Base-by-base conservation (phyloP, 1,284 basidiomycete species). In the Volvariella surrecta region DNA sequence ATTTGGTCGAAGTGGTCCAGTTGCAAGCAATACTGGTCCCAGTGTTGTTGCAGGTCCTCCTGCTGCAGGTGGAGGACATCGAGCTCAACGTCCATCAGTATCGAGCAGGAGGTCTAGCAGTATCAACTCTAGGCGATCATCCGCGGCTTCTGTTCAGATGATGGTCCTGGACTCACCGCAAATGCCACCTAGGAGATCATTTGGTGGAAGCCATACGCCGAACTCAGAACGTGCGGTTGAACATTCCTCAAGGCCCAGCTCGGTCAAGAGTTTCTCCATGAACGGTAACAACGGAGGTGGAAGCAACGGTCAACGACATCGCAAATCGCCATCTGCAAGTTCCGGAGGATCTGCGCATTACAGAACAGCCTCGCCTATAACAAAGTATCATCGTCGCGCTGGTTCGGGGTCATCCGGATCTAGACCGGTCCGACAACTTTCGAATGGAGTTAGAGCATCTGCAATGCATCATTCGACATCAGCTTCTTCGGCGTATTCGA, bases 51-150 rank as follows among this genome's bases (percentile, higher is more conserved):
- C 34, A 7, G 34, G 34, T 7, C 13, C 13, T 15, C 59, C 59
- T 28, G 51, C 57, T 13, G 53, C 55, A 11, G 54, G 58, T 39
- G 56, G 54, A 47, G 71, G 67, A 18, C 70, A 78, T 44, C 72
- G 79, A 31, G 59, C 67, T 4, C 80, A 82, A 44, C 71, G 82
- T 10, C 73, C 73, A 0, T 83, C 82, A 0, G 63, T 76, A 21
- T 85, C 84, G 0, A 88, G 85, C 31, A 72, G 80, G 39, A 74
- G 86, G 21, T 89, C 85, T 7, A 89, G 85, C 54, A 89, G 86
- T 52, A 82, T 87, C 48, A 88, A 88, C 53, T 89, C 86, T 8
- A 68, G 79, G 32, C 68, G 85, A 37, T 87, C 83, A 0, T 87
- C 83, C 8, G 70, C 74, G 10, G 68, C 79, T 21, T 86, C 82